Conservation (phyloP, 2,329 filamentous ascomycete species). For the Neonectria sp. region DNA sequence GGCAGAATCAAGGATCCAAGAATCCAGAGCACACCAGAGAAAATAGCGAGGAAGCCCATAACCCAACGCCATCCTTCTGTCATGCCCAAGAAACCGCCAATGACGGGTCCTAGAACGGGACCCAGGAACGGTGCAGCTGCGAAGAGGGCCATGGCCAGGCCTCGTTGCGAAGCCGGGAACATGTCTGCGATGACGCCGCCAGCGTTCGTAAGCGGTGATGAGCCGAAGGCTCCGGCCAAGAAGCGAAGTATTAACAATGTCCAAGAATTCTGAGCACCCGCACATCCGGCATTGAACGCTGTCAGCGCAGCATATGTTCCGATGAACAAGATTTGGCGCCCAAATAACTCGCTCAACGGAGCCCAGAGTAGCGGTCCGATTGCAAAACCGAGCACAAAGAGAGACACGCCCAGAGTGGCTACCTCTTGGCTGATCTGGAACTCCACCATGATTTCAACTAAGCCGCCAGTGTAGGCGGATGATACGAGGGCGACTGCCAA, state of each 20-base stretch:
- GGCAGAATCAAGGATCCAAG: conserved; percentile 60
- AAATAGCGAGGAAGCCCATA: conserved; percentile 68
- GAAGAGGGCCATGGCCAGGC: conserved; percentile 69
- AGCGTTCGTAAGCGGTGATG: conserved; percentile 69
- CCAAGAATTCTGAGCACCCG: conserved; percentile 66
- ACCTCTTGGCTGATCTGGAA: conserved; percentile 78
- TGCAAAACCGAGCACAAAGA: conserved; percentile 69
- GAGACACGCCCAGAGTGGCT: conserved; percentile 76
- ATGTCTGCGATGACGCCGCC: conserved; percentile 73
- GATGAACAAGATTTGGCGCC: conserved; percentile 67
- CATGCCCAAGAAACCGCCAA: conserved; percentile 71
- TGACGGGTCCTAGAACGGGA: conserved; percentile 68
- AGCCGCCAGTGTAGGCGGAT: conserved; percentile 71
- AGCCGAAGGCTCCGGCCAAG: conserved; percentile 70
- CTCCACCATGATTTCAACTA: conserved; percentile 74
- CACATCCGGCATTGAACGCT: conserved; percentile 70
- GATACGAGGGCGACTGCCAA: conserved; percentile 76
- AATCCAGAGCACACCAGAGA: conserved; percentile 68
- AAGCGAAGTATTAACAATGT: conserved; percentile 75
- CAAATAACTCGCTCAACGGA: conserved; percentile 70
- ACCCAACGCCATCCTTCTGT: conserved; percentile 73
- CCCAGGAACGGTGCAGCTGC: conserved; percentile 72
- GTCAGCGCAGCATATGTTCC: conserved; percentile 64
- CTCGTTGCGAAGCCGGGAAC: conserved; percentile 64
- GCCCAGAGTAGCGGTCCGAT: conserved; percentile 72